Evolutionary conservation across 768 basidiomycete species (phyloP).

Genomic region (button mushroom (Agaricus bisporus)): DNA sequence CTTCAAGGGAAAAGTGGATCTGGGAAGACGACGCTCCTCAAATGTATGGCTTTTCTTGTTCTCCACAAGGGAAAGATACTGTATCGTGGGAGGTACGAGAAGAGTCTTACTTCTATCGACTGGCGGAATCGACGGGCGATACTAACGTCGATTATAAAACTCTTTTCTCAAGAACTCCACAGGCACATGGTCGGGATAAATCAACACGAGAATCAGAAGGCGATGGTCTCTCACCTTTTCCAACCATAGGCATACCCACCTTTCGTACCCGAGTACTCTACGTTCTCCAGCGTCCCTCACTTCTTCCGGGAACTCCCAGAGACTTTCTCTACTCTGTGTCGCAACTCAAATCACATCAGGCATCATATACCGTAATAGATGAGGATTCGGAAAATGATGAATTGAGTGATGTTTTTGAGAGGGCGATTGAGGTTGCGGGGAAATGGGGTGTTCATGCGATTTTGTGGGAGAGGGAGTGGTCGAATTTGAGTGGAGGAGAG

Average conservation of each 20-base stretch:
- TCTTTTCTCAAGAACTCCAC: conserved; percentile 36
- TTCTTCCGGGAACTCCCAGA: conserved; percentile 76
- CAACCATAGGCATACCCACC: conserved; percentile 50
- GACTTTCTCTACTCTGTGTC: conserved; percentile 50
- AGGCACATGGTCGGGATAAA: conserved; percentile 33
- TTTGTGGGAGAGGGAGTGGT: conserved; percentile 79
- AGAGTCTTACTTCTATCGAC: not conserved
- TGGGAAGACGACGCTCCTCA: conserved; percentile 78
- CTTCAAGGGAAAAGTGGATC: conserved; percentile 78
- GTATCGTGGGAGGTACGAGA: conserved; percentile 57
- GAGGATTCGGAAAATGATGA: conserved; percentile 12
- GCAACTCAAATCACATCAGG: not conserved
- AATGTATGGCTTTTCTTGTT: conserved; percentile 77
- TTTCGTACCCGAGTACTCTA: conserved; percentile 81
- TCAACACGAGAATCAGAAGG: not conserved
- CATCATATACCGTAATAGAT: not conserved
- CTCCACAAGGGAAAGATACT: conserved; percentile 61
- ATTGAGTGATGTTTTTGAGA: conserved; percentile 18
- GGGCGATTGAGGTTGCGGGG: conserved; percentile 48
- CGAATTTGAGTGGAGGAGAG: conserved; percentile 80
- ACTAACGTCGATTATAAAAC: not conserved
- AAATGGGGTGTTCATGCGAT: conserved; percentile 61
- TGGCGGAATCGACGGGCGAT: not conserved
- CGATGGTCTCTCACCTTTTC: conserved; percentile 6
- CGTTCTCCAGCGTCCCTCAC: conserved; percentile 82